phyloP scores from a whole-genome alignment of 139 green algal species.

The Chara braunii region DNA sequence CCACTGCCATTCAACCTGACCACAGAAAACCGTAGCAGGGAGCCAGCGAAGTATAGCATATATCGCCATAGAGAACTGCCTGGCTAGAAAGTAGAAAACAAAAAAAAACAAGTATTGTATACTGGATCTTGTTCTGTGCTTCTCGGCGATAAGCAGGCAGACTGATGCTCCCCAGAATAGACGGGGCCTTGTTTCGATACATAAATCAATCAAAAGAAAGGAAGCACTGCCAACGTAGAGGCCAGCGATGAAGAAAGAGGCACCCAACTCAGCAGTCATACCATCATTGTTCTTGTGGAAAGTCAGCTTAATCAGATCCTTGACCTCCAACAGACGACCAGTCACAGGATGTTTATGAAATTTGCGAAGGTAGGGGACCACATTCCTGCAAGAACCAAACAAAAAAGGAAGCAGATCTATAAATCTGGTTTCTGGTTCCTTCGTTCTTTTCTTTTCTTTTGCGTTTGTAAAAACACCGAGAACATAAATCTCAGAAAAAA shows the following conservation, averaged over 20 bases:
- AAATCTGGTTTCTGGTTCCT: too few relatives aligned
- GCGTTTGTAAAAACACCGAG: neutral
- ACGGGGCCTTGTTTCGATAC: neutral
- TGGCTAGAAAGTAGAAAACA: too few relatives aligned
- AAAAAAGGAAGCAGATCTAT: slow-evolving; percentile 8
- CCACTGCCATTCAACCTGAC: too few relatives aligned
- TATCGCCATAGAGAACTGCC: too few relatives aligned
- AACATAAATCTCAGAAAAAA: slow-evolving; percentile 5
- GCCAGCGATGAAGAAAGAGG: too few relatives aligned
- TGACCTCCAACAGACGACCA: slow-evolving; percentile 68
- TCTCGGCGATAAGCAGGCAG: too few relatives aligned
- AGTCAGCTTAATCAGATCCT: slow-evolving; percentile 79
- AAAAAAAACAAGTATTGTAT: too few relatives aligned
- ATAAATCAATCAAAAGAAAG: neutral
- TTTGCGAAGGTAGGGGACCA: slow-evolving; percentile 41
- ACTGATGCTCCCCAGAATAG: too few relatives aligned
- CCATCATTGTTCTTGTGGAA: slow-evolving; percentile 78
- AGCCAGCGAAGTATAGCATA: too few relatives aligned
- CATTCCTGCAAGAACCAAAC: slow-evolving; percentile 14
- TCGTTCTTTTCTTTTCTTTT: neutral
- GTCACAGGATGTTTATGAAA: slow-evolving; percentile 63
- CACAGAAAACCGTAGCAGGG: too few relatives aligned
- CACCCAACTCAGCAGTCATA: too few relatives aligned
- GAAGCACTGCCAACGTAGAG: neutral
- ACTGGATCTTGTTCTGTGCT: too few relatives aligned